These are phyloP conservation scores for Salmacisia buchloeana DNA, from an alignment of 1,284 basidiomycete species.

Conservation along the genomic window DNA sequence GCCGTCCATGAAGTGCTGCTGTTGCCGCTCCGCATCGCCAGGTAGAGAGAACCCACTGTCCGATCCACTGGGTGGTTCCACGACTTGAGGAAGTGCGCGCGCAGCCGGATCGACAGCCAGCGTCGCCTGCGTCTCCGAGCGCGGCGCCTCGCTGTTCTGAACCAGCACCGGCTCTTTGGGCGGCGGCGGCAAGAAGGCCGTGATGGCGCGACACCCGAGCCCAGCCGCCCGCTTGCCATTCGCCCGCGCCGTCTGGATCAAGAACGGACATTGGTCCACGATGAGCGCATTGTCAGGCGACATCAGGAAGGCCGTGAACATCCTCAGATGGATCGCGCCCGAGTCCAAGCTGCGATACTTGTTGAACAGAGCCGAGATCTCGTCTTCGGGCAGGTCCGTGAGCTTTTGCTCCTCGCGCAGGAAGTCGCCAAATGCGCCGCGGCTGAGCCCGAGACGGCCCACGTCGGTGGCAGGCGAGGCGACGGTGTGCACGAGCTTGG, in stretches of 20 bases:
- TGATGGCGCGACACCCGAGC: not conserved
- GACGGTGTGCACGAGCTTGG: not conserved
- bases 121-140: too few species aligned
- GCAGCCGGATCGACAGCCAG: too few species aligned
- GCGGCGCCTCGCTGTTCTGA: too few species aligned
- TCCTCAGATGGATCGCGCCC: constrained; percentile 27
- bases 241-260: not conserved
- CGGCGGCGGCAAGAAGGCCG: not conserved
- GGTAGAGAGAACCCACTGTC: too few species aligned
- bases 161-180: too few species aligned
- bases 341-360: constrained; percentile 18
- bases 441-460: not conserved
- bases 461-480: not conserved
- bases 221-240: not conserved
- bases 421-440: constrained; percentile 23
- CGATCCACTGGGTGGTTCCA: too few species aligned
- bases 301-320: constrained; percentile 39
- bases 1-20: not conserved
- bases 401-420: constrained; percentile 32
- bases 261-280: constrained; percentile 21
- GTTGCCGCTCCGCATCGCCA: not conserved
- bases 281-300: constrained; percentile 41
- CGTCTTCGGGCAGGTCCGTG: constrained; percentile 12
- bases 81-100: too few species aligned
- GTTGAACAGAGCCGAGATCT: constrained; percentile 22